A percentile compares a stretch with the other conserved stretches of the same genome.
These are phyloP conservation scores for Phytophthora tentaculata DNA, from an alignment of 352 stramenopile species.

Conservation along the genomic window DNA sequence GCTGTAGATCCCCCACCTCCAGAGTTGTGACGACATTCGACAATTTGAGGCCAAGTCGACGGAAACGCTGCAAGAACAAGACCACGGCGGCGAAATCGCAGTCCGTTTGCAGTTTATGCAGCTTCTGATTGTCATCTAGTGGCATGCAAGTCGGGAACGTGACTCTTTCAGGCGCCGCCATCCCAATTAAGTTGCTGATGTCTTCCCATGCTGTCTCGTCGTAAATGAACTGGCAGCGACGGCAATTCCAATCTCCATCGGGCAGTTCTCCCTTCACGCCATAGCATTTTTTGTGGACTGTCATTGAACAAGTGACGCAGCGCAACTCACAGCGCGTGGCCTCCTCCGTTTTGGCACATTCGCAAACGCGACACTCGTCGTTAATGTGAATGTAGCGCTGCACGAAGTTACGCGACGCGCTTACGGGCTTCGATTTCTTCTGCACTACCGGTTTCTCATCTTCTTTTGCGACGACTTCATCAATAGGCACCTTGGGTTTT, in stretches of 20 bases:
- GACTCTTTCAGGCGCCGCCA: slow-evolving; percentile 20
- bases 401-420: slow-evolving; percentile 54
- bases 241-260: slow-evolving; percentile 60
- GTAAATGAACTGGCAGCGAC: slow-evolving; percentile 58
- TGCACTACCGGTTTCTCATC: neutral
- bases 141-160: slow-evolving; percentile 47
- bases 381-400: slow-evolving; percentile 77
- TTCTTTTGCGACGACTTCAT: neutral
- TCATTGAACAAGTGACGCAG: slow-evolving; percentile 70
- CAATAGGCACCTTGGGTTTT: slow-evolving; percentile 1
- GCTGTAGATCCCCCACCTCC: slow-evolving; percentile 30
- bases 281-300: slow-evolving; percentile 79
- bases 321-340: slow-evolving; percentile 62
- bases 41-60: slow-evolving; percentile 60
- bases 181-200: slow-evolving; percentile 24
- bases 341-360: slow-evolving; percentile 56
- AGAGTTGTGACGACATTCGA: slow-evolving; percentile 51
- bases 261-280: slow-evolving; percentile 47
- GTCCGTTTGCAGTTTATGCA: slow-evolving; percentile 47
- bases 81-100: slow-evolving; percentile 67
- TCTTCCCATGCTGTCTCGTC: slow-evolving; percentile 41
- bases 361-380: slow-evolving; percentile 72
- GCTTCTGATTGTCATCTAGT: slow-evolving; percentile 35
- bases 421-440: slow-evolving; percentile 23
- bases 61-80: slow-evolving; percentile 74